Percentiles rank a stretch among this genome's conserved stretches.
These are phyloP conservation scores for Ceratorhiza oryzae-sativae DNA, from an alignment of 1,284 basidiomycete genomes.

Conservation along the genomic window DNA sequence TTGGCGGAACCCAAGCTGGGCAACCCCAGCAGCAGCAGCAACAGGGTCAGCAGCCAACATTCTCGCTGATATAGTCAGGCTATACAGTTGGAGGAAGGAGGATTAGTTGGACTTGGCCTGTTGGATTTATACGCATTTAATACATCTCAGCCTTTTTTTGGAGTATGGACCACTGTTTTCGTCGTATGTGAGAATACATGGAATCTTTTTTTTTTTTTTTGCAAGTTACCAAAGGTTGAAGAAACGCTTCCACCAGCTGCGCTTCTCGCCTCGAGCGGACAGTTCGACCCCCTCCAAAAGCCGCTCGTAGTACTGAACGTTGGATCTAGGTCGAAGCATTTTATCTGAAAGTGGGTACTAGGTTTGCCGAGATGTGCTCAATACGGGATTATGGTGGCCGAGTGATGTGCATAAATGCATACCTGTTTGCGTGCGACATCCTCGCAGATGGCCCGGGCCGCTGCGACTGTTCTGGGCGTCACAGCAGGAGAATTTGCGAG, in stretches of 20 bases:
- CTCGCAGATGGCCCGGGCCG: slow-evolving; percentile 19
- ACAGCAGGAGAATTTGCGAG: slow-evolving; percentile 9
- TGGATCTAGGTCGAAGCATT: slow-evolving; percentile 15
- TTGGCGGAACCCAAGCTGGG: slow-evolving; percentile 29
- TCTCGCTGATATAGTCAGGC: slow-evolving; percentile 21
- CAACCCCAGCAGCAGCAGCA: slow-evolving; percentile 17
- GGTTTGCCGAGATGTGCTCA: no score
- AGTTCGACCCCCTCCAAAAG: slow-evolving; percentile 6
- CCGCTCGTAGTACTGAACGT: slow-evolving; percentile 9
- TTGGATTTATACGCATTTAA: slow-evolving; percentile 18
- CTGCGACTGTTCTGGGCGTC: slow-evolving; percentile 5
- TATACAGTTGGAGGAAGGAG: neutral
- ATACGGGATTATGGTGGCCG: no score
- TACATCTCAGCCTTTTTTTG: slow-evolving; percentile 14
- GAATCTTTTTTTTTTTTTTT: neutral
- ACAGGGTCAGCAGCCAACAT: slow-evolving; percentile 31
- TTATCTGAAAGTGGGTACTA: slow-evolving; percentile 33
- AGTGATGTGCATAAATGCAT: neutral
- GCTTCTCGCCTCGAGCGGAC: slow-evolving; percentile 8
- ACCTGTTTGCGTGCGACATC: slow-evolving; percentile 22
- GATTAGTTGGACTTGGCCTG: neutral
- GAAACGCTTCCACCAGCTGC: slow-evolving; percentile 24
- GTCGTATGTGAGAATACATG: slow-evolving; percentile 25
- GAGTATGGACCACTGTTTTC: neutral
- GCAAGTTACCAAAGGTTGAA: slow-evolving; percentile 13